Evolutionary conservation across 441 rosid genomes (phyloP).

Genomic region (Cnidoscolus chayamansa): DNA sequence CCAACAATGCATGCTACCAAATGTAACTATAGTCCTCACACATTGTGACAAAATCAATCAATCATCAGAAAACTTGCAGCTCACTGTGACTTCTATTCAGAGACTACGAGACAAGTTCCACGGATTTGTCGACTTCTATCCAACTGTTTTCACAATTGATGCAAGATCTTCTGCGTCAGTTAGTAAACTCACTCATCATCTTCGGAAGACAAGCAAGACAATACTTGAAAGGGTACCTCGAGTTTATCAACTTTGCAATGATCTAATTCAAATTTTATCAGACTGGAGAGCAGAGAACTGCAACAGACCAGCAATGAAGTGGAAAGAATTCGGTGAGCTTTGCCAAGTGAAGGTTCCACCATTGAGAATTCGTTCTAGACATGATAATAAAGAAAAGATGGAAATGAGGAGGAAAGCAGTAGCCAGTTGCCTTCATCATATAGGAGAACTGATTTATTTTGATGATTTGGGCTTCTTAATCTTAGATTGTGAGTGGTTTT

Average conservation of each 20-base stretch:
- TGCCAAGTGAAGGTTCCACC: conserved; percentile 82
- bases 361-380: conserved; percentile 69
- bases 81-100: conserved; percentile 50
- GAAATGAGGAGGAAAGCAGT: conserved; percentile 71
- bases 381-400: conserved; percentile 53
- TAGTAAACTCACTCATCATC: conserved; percentile 66
- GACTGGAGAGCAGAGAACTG: conserved; percentile 83
- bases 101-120: conserved; percentile 69
- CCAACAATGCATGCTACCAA: conserved; percentile 81
- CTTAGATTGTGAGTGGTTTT: conserved; percentile 88
- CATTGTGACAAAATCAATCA: conserved; percentile 66
- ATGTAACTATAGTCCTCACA: conserved; percentile 75
- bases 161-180: conserved; percentile 86
- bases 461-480: conserved; percentile 67
- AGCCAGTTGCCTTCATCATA: conserved; percentile 86
- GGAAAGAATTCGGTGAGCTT: conserved; percentile 83
- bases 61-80: conserved; percentile 59
- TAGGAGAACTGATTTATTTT: conserved; percentile 79
- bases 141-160: conserved; percentile 81
- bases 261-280: conserved; percentile 61
- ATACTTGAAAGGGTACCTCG: conserved; percentile 77
- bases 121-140: conserved; percentile 69
- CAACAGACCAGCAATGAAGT: conserved; percentile 76
- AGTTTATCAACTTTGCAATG: conserved; percentile 89
- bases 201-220: conserved; percentile 66